Percentiles rank a stretch among this genome's conserved stretches.
Evolutionary conservation across 2,329 filamentous ascomycete species (phyloP).

Genomic region (Curvularia verruculosa): DNA sequence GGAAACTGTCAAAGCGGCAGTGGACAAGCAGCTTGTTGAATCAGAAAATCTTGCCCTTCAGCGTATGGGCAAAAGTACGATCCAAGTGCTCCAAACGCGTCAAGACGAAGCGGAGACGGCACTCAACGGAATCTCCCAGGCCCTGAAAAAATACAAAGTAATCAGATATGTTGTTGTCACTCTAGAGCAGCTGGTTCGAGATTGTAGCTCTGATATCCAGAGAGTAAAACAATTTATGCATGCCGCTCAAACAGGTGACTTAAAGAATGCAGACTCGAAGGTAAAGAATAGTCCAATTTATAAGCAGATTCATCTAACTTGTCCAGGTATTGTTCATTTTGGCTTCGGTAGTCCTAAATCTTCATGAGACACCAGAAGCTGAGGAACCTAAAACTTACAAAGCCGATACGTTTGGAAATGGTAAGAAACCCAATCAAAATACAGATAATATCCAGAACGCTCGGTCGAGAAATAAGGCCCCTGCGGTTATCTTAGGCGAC

Average conservation of each 20-base stretch:
- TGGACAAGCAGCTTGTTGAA: not conserved
- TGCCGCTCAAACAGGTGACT: not conserved
- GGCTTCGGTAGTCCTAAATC: not conserved
- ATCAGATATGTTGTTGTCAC: not conserved
- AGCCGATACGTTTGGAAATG: too few species aligned
- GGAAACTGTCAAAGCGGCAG: not conserved
- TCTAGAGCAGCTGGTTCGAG: not conserved
- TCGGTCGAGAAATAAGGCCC: not conserved
- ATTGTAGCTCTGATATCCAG: not conserved
- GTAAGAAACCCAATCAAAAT: not conserved
- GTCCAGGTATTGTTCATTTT: not conserved
- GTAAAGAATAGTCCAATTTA: too few species aligned
- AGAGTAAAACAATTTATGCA: not conserved
- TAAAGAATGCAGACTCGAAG: not conserved
- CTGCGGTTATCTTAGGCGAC: not conserved
- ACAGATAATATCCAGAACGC: not conserved
- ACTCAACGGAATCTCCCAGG: not conserved
- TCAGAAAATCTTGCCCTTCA: not conserved
- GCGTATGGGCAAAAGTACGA: not conserved
- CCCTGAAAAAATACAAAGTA: not conserved
- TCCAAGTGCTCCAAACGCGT: not conserved
- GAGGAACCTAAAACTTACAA: not conserved
- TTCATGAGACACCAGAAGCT: not conserved
- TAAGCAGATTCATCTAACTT: not conserved
- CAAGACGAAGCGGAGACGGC: not conserved